Conservation (phyloP, 1,139 yeast species). For the Candida tunisiensis region DNA sequence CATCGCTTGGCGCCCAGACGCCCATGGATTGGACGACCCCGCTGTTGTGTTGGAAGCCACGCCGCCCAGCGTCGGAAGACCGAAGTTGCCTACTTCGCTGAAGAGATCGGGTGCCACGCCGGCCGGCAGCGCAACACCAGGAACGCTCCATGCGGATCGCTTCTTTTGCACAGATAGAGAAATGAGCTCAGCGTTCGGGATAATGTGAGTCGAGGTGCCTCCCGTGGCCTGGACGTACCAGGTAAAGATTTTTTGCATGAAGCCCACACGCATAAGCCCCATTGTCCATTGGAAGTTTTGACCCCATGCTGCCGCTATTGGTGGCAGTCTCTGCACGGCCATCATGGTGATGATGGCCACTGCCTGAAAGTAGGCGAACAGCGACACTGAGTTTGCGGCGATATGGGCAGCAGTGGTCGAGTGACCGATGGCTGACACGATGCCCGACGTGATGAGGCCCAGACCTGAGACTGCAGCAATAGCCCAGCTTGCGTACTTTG, state of each 20-base stretch:
- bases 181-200: conserved; percentile 36
- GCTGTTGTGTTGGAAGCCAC: conserved; percentile 4
- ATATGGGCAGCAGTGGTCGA: conserved; percentile 92
- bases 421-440: conserved; percentile 76
- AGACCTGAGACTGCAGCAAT: conserved; percentile 83
- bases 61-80: conserved; percentile 7
- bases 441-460: conserved; percentile 77
- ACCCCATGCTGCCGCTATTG: conserved; percentile 97
- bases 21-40: too few species aligned
- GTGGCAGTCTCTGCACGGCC: conserved; percentile 89
- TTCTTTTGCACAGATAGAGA: conserved; percentile 70
- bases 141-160: too few species aligned
- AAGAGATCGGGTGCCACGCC: too few species aligned
- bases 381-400: conserved; percentile 85
- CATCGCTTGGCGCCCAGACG: too few species aligned
- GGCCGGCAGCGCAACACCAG: too few species aligned
- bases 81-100: too few species aligned
- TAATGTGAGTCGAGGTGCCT: conserved; percentile 63
- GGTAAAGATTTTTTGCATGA: conserved; percentile 72
- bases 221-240: conserved; percentile 98
- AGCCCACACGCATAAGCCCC: conserved; percentile 68
- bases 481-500: conserved; percentile 93
- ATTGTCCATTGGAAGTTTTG: conserved; percentile 95
- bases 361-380: conserved; percentile 86
- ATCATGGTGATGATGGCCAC: conserved; percentile 89